Base-by-base conservation (phyloP, 2,329 filamentous ascomycete genomes). In the Botrytis squamosa region DNA sequence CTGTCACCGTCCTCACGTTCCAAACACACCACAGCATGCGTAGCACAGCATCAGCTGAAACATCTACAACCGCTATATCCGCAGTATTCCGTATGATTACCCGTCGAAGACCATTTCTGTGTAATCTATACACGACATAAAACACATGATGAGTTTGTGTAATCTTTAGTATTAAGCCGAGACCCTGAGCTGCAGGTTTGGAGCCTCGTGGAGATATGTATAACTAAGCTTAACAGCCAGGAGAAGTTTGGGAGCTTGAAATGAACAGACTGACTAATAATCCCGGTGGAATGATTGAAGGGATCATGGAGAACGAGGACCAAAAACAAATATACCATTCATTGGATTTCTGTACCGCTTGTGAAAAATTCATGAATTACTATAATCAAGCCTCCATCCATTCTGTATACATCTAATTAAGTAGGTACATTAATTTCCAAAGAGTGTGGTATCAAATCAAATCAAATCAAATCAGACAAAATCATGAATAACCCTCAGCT, bases 361-460 rank as follows among this genome's bases (percentile, higher is more conserved):
- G 1, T 16, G 22, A 42, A 8, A 18, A 18, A 20, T 29, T 22
- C 36, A n/a, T 57, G 46, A 16, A 55, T 68, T 57, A 55, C 1
- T 55, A 29, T 9, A 57, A 33, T 33, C 33, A 63, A 52, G 9
- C 14, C 25, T 20, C 16, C 20, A 16, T 9, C 7, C 20, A 16
- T 71, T 38, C 25, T 25, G 29, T 65, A 62, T 33, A 40, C 25
- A 42, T 71, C 18, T 65, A 42, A 65, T 65, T 42, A 52, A 64
- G 33, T 52, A 40, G 42, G 20, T 36, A 33, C 12, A 64, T 38
- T 46, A 65, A 40, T 46, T 20, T 12, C 68, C 20, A 52, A 71
- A 16, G 69, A 65, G 18, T 10, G 69, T 65, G 42, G 69, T 71
- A 71, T 71, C 55, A 63, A 40, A 64, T 59, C n/a, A 18, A 60